Conservation (phyloP, 208 protist species). For the Angomonas deanei region DNA sequence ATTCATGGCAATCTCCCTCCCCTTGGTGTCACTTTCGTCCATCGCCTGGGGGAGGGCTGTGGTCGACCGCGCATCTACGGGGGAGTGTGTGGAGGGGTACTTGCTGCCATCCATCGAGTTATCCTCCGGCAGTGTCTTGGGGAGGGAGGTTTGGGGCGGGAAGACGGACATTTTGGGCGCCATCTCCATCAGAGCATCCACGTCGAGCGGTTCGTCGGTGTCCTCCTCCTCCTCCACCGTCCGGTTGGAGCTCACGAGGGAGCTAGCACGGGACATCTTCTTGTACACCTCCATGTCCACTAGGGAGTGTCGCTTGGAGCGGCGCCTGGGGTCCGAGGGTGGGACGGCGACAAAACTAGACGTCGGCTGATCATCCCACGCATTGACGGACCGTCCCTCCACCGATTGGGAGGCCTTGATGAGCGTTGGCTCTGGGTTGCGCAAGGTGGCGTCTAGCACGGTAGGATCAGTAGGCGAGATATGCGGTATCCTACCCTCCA, state of each 20-base stretch:
- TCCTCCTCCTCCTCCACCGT: not conserved
- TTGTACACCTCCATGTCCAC: constrained; percentile 12
- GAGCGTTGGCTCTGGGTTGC: constrained; percentile 10
- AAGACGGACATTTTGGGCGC: not conserved
- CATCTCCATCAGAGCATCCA: not conserved
- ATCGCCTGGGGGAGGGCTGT: not conserved
- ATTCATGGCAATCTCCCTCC: not conserved
- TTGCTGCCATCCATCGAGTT: not conserved
- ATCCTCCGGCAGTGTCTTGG: too few species aligned
- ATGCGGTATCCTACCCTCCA: constrained; percentile 9
- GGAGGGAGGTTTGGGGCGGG: not conserved
- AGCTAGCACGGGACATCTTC: not conserved
- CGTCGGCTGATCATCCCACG: not conserved
- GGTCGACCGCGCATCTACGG: not conserved
- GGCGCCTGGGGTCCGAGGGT: constrained; percentile 2
- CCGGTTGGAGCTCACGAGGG: not conserved
- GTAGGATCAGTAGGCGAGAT: constrained; percentile 30
- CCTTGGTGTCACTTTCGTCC: not conserved
- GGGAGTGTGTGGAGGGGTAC: not conserved
- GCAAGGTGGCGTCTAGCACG: constrained; percentile 26
- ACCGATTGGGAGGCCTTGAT: not conserved
- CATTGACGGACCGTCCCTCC: not conserved
- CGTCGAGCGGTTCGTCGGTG: not conserved
- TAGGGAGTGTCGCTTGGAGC: constrained; percentile 8
- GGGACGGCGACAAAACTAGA: constrained; percentile 7